phyloP scores from a whole-genome alignment of 768 basidiomycete genomes.

The Nidularia pulvinata region DNA sequence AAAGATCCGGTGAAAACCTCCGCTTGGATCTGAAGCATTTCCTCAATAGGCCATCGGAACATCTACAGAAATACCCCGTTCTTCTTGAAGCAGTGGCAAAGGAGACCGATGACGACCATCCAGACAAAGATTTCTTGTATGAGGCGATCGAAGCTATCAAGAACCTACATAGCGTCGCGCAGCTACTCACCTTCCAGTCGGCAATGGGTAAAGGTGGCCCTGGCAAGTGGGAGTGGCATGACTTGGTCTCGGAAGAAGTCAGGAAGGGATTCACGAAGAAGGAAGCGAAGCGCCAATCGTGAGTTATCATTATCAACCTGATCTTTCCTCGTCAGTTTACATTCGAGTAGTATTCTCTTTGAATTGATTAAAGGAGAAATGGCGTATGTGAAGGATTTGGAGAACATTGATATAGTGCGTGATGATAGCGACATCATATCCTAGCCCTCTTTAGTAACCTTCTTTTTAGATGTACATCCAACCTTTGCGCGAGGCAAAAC shows the following conservation, averaged over 20 bases:
- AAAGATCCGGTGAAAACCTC: conserved; percentile 33
- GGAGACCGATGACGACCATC: conserved; percentile 79
- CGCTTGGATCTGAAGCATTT: conserved; percentile 74
- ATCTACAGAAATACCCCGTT: conserved; percentile 83
- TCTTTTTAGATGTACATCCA: conserved; percentile 73
- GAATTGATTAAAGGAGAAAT: conserved; percentile 96
- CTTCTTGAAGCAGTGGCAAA: conserved; percentile 84
- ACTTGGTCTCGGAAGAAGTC: conserved; percentile 73
- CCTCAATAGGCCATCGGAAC: conserved; percentile 77
- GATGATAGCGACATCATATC: not conserved
- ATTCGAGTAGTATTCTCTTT: conserved; percentile 72
- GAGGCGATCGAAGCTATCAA: conserved; percentile 87
- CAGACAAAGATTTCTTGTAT: conserved; percentile 80
- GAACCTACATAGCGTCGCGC: conserved; percentile 77
- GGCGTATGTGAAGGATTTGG: conserved; percentile 91
- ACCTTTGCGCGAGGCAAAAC: conserved; percentile 70
- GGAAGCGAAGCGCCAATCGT: conserved; percentile 87
- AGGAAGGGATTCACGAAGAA: conserved; percentile 63
- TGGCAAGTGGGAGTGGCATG: conserved; percentile 89
- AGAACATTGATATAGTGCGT: conserved; percentile 77
- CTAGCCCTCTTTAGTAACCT: conserved; percentile 1
- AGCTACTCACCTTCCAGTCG: conserved; percentile 87
- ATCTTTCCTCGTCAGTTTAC: too few relatives aligned
- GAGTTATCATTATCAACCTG: conserved; percentile 21
- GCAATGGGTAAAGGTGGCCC: conserved; percentile 84